These are phyloP conservation scores for Trichoderma asperelloides DNA, from an alignment of 495 filamentous ascomycete species.

Conservation along the genomic window DNA sequence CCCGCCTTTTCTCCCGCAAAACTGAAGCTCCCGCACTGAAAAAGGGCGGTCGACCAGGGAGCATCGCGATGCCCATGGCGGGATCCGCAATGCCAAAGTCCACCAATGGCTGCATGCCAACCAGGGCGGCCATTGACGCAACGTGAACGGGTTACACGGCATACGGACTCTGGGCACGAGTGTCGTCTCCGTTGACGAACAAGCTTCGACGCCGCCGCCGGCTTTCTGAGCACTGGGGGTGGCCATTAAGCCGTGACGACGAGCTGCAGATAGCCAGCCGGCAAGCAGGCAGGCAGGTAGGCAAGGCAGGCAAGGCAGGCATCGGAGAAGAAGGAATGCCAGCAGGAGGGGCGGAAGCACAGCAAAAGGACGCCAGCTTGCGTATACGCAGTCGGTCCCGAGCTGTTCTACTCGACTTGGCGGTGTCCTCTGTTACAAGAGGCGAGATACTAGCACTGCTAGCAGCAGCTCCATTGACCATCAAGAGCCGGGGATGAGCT, in stretches of 20 bases:
- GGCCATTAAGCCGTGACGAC: background rate
- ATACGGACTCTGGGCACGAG: background rate
- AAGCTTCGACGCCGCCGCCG: slow-evolving; percentile 4
- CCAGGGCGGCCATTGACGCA: slow-evolving; percentile 1
- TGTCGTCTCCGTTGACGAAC: background rate
- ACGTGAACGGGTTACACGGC: slow-evolving; percentile 7
- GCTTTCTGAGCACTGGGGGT: background rate
- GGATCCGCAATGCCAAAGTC: background rate
- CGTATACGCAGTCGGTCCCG: background rate
- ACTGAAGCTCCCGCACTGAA: slow-evolving; percentile 6
- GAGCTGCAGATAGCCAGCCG: background rate
- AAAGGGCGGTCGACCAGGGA: slow-evolving; percentile 6
- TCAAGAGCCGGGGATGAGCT: no score
- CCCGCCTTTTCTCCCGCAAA: slow-evolving; percentile 8
- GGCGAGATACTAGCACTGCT: no score
- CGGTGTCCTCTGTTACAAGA: no score
- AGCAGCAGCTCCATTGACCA: no score
- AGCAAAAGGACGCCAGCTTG: background rate
- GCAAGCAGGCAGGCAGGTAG: background rate
- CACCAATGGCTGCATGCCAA: background rate
- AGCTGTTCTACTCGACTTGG: background rate
- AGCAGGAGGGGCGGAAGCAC: background rate
- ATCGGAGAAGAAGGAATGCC: background rate
- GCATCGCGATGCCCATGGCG: background rate
- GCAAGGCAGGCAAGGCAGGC: background rate